phyloP scores from a whole-genome alignment of 495 filamentous ascomycete species.

The Xylaria flabelliformis region DNA sequence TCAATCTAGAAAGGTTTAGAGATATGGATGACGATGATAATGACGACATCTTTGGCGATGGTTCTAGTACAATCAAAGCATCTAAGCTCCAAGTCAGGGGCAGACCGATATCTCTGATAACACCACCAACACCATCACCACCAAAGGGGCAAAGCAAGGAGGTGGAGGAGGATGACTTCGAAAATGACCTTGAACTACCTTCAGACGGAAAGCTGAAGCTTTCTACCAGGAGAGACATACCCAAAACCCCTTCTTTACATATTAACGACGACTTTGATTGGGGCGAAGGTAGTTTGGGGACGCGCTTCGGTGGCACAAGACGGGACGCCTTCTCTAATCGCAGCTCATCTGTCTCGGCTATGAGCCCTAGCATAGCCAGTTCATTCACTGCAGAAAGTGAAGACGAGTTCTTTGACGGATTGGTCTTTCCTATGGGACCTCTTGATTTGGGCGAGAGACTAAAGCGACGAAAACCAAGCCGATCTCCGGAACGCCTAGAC shows the following conservation, averaged over 20 bases:
- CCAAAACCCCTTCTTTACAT: constrained; percentile 61
- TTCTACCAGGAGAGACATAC: constrained; percentile 62
- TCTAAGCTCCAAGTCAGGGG: constrained; percentile 62
- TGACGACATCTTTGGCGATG: constrained; percentile 67
- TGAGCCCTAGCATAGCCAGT: constrained; percentile 91
- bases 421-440: constrained; percentile 82
- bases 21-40: constrained; percentile 64
- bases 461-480: constrained; percentile 67
- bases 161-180: constrained; percentile 68
- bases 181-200: constrained; percentile 79
- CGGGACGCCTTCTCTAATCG: constrained; percentile 77
- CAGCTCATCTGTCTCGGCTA: constrained; percentile 83
- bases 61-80: constrained; percentile 69
- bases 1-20: constrained; percentile 65
- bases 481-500: constrained; percentile 46
- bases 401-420: constrained; percentile 85
- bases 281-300: constrained; percentile 90
- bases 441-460: constrained; percentile 80
- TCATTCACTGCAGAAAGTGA: constrained; percentile 93
- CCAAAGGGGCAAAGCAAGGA: constrained; percentile 36
- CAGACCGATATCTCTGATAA: constrained; percentile 61
- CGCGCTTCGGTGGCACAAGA: constrained; percentile 82
- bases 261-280: constrained; percentile 85
- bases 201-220: constrained; percentile 64
- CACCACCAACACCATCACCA: constrained; percentile 58